Evolutionary conservation across 441 rosid species (phyloP), one percentile per base, ranked within the genome.

Genomic region (Manihot esculenta): DNA sequence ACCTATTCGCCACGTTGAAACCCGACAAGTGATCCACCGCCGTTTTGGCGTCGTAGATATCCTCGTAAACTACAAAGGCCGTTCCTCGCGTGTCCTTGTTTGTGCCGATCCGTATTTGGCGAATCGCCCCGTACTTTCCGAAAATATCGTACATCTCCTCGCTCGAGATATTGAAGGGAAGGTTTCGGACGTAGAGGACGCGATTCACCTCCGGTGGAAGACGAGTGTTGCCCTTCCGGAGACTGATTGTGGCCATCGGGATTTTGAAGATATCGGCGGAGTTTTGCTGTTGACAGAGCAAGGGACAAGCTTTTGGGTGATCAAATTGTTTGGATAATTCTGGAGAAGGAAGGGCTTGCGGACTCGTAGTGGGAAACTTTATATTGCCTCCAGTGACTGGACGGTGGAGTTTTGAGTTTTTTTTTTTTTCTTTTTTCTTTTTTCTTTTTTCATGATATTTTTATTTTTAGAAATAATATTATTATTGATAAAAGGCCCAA

Each of bases 141-240:
- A 94, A 94, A 61, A 94, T 94, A 68, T 94, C 99, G 88, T 94
- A 94, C 96, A 94, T 94, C 93, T 94, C 99, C 81, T 94, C 97
- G 83, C 97, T 89, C 57, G 99, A 87, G 68, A 90, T 94, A 85
- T 94, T 94, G 83, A 94, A 94, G 0, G 99, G 99, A 21, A 94
- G 93, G 82, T 94, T 94, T 4, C 99, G 88, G 10, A 92, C 97
- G 86, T 94, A 94, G 21, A 94, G 90, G 30, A 89, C 96, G 3
- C 99, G 85, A 63, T 94, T 92, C 5, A 94, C 99, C 76, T 94
- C 97, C 15, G 98, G 98, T 1, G 99, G 96, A 0, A 94, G 97
- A 0, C 99, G 89, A 0, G 99, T 86, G 82, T 92, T 94, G 49
- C 85, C 83, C 77, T 94, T 94, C 10, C 99, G 94, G 24, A 89